Percentiles rank a stretch among this genome's conserved stretches.
phyloP scores from a whole-genome alignment of 2,329 filamentous ascomycete genomes.

The Colletotrichum sp. region DNA sequence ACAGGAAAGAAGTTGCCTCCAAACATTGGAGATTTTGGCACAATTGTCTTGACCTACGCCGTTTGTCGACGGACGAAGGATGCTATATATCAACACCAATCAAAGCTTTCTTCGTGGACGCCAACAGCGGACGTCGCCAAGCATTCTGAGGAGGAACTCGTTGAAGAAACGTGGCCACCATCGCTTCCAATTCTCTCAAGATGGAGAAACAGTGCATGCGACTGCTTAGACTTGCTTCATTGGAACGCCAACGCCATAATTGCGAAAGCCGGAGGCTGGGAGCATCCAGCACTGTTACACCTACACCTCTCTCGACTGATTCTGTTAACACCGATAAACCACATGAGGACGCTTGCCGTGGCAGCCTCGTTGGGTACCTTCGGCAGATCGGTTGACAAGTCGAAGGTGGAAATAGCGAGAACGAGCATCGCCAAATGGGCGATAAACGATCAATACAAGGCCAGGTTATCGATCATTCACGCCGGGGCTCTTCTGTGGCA shows the following conservation, averaged over 20 bases:
- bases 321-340: constrained; percentile 51
- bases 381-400: background rate
- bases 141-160: background rate
- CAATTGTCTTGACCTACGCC: constrained; percentile 37
- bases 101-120: constrained; percentile 32
- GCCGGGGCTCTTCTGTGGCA: constrained; percentile 52
- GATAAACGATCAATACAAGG: constrained; percentile 44
- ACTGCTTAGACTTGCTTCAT: constrained; percentile 60
- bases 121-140: constrained; percentile 11
- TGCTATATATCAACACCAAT: constrained; percentile 29
- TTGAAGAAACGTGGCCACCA: constrained; percentile 20
- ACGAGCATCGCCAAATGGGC: constrained; percentile 18
- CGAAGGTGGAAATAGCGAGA: background rate
- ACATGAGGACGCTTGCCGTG: constrained; percentile 43
- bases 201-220: constrained; percentile 51
- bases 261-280: constrained; percentile 51
- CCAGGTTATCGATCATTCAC: constrained; percentile 48
- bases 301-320: constrained; percentile 60
- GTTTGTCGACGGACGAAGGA: constrained; percentile 37
- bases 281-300: constrained; percentile 60
- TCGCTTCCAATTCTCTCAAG: constrained; percentile 1
- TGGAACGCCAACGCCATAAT: constrained; percentile 61
- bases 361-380: constrained; percentile 16
- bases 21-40: constrained; percentile 27
- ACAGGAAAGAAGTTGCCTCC: background rate